phyloP scores from a whole-genome alignment of 1,139 yeast genomes.

The Eremothecium coryli region DNA sequence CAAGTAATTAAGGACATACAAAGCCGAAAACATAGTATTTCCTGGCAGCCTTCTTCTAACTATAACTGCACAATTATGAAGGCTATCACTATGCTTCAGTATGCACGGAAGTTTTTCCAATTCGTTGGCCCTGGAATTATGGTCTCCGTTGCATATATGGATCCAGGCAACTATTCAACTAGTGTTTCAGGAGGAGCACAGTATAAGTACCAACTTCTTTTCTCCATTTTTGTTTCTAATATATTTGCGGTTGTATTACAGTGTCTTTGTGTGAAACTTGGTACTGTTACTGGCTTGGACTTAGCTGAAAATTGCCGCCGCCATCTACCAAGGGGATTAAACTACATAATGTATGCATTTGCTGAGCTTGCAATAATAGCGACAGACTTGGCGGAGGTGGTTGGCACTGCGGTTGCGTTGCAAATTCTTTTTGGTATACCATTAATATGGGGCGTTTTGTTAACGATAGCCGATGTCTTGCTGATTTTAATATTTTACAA shows the following conservation, averaged over 20 bases:
- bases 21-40: no score
- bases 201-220: conserved; percentile 71
- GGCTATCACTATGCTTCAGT: no score
- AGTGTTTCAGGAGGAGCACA: conserved; percentile 91
- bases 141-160: conserved; percentile 96
- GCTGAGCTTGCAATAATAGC: conserved; percentile 89
- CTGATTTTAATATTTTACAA: conserved; percentile 79
- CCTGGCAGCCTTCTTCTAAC: no score
- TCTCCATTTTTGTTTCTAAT: conserved; percentile 72
- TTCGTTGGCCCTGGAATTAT: conserved; percentile 90
- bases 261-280: conserved; percentile 72
- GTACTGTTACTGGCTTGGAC: conserved; percentile 86
- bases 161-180: conserved; percentile 94
- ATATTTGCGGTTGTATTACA: conserved; percentile 82
- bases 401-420: conserved; percentile 85
- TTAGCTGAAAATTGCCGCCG: conserved; percentile 78
- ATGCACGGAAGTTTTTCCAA: conserved; percentile 28
- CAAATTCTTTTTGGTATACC: conserved; percentile 76
- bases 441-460: conserved; percentile 61
- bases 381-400: conserved; percentile 88
- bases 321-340: conserved; percentile 56
- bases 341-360: conserved; percentile 54
- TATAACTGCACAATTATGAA: no score
- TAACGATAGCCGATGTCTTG: conserved; percentile 79
- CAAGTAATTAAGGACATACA: background rate